A percentile compares a stretch with the other conserved stretches of the same genome.
phyloP scores from a whole-genome alignment of 1,139 yeast species.

The Lodderomyces beijingensis region DNA sequence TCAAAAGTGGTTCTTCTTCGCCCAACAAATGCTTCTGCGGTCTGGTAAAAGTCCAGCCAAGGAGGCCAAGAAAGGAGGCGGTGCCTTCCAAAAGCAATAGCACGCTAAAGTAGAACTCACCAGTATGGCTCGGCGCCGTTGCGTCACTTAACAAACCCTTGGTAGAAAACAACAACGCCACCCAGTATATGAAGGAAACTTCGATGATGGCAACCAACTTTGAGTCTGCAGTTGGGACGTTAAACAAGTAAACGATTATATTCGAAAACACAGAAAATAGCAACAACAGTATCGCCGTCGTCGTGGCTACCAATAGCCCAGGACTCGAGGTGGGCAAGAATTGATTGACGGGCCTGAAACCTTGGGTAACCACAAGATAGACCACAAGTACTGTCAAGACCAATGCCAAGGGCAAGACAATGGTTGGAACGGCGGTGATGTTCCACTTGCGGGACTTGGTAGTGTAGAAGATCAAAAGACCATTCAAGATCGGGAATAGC shows the following conservation, averaged over 20 bases:
- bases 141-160: slow-evolving; percentile 42
- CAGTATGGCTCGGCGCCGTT: slow-evolving; percentile 50
- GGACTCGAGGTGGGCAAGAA: slow-evolving; percentile 57
- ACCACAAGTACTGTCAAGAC: slow-evolving; percentile 30
- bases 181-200: slow-evolving; percentile 55
- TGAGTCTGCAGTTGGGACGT: slow-evolving; percentile 24
- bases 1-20: slow-evolving; percentile 24
- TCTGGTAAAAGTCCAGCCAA: slow-evolving; percentile 38
- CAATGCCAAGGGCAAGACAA: slow-evolving; percentile 47
- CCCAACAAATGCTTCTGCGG: background rate
- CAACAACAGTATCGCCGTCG: slow-evolving; percentile 48
- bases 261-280: slow-evolving; percentile 54
- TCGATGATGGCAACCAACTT: slow-evolving; percentile 65
- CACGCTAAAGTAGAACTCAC: slow-evolving; percentile 52
- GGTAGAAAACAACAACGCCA: slow-evolving; percentile 38
- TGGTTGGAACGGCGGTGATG: slow-evolving; percentile 33
- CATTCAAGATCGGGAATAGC: slow-evolving; percentile 50
- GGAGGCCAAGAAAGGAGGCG: slow-evolving; percentile 54
- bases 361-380: slow-evolving; percentile 26
- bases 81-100: slow-evolving; percentile 48
- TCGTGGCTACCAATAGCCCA: slow-evolving; percentile 26
- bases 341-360: slow-evolving; percentile 43
- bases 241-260: slow-evolving; percentile 25
- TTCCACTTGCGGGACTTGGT: slow-evolving; percentile 49
- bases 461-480: slow-evolving; percentile 45